phyloP scores from a whole-genome alignment of 2,329 filamentous ascomycete species.

The Ambrosiella cleistominuta region DNA sequence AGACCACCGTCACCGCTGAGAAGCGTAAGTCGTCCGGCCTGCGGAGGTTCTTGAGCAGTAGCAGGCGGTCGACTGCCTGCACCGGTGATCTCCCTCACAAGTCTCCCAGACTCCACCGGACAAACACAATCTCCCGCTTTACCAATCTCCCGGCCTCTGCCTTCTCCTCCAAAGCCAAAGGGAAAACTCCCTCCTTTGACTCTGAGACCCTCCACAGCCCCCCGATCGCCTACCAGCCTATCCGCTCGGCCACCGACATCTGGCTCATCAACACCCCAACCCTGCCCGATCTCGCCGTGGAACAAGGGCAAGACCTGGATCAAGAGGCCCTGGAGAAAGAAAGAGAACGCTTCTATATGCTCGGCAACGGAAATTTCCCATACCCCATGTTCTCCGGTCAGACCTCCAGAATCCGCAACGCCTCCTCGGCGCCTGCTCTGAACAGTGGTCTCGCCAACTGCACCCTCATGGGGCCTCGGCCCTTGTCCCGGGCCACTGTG shows the following conservation, averaged over 20 bases:
- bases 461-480: background rate
- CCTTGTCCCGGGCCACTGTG: background rate
- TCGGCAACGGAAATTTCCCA: background rate
- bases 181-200: slow-evolving; percentile 2
- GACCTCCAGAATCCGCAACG: background rate
- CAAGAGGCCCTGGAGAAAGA: slow-evolving; percentile 4
- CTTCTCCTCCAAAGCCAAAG: background rate
- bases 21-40: background rate
- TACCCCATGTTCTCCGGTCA: slow-evolving; percentile 9
- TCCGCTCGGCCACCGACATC: background rate
- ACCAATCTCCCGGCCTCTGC: background rate
- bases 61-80: background rate
- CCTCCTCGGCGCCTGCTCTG: background rate
- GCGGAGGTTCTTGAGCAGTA: background rate
- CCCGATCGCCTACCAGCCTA: background rate
- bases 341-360: slow-evolving; percentile 7
- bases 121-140: slow-evolving; percentile 1
- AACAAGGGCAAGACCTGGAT: background rate
- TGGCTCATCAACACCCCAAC: slow-evolving; percentile 9
- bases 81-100: background rate
- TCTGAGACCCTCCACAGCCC: slow-evolving; percentile 8
- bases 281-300: slow-evolving; percentile 4
- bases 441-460: background rate
- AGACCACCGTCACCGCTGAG: background rate
- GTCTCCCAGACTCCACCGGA: background rate